These are phyloP conservation scores for Venturia nashicola DNA, from an alignment of 2,329 filamentous ascomycete species.

Conservation along the genomic window DNA sequence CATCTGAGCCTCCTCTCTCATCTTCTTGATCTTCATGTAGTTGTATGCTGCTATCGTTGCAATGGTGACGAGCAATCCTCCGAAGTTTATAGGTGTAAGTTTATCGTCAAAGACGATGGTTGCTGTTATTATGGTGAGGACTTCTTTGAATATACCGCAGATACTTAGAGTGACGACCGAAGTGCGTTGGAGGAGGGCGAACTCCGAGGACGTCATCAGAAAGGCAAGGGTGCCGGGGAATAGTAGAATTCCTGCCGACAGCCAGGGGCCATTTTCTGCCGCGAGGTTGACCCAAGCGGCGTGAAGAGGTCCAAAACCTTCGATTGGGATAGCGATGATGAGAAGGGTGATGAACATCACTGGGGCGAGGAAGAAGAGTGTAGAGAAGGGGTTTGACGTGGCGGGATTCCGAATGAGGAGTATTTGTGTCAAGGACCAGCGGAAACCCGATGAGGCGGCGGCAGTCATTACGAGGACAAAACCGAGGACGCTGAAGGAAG, in stretches of 20 bases:
- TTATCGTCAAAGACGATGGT: slow-evolving; percentile 80
- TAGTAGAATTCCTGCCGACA: slow-evolving; percentile 61
- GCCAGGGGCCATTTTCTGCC: slow-evolving; percentile 52
- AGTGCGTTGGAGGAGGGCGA: slow-evolving; percentile 85
- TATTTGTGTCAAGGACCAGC: slow-evolving; percentile 98
- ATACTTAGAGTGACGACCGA: slow-evolving; percentile 94
- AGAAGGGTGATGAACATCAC: slow-evolving; percentile 86
- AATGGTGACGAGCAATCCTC: slow-evolving; percentile 80
- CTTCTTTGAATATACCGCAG: slow-evolving; percentile 97
- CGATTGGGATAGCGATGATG: slow-evolving; percentile 70
- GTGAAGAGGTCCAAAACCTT: slow-evolving; percentile 59
- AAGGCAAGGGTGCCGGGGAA: slow-evolving; percentile 90
- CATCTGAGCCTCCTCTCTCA: slow-evolving; percentile 61
- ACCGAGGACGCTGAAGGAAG: slow-evolving; percentile 74
- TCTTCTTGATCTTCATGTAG: slow-evolving; percentile 82
- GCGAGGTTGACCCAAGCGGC: slow-evolving; percentile 53
- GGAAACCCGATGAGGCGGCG: slow-evolving; percentile 90
- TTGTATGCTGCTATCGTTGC: slow-evolving; percentile 82
- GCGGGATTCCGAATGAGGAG: slow-evolving; percentile 86
- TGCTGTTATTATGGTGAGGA: slow-evolving; percentile 85
- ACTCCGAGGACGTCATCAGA: slow-evolving; percentile 92
- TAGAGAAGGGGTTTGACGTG: slow-evolving; percentile 91
- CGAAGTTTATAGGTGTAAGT: slow-evolving; percentile 76
- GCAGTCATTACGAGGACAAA: slow-evolving; percentile 89
- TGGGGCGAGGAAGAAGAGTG: slow-evolving; percentile 93